These are phyloP conservation scores for Pseudevernia furfuracea DNA, from an alignment of 495 filamentous ascomycete genomes.

Conservation along the genomic window DNA sequence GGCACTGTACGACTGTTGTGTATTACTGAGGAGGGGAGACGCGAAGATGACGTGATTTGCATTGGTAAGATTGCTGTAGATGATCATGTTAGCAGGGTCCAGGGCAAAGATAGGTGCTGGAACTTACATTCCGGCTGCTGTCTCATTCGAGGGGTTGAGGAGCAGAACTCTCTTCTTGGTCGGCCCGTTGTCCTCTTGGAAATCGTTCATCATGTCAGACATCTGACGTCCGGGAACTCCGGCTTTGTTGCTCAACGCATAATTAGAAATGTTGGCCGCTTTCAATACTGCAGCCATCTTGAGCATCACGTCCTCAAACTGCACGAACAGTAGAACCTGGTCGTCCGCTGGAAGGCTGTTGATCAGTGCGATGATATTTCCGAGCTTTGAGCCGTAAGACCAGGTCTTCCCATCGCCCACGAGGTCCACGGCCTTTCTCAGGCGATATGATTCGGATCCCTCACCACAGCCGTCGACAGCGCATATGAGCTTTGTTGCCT, in stretches of 20 bases:
- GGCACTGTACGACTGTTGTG: conserved; percentile 51
- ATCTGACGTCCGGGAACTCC: conserved; percentile 24
- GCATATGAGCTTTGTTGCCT: not conserved
- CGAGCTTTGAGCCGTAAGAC: conserved; percentile 39
- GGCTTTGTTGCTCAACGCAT: conserved; percentile 28
- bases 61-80: conserved; percentile 57
- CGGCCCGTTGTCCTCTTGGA: conserved; percentile 33
- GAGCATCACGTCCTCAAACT: conserved; percentile 39
- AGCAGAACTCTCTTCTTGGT: conserved; percentile 47
- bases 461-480: not conserved
- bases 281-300: conserved; percentile 32
- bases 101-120: not conserved
- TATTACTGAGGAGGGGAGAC: conserved; percentile 48
- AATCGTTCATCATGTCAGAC: conserved; percentile 36
- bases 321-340: conserved; percentile 46
- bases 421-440: not conserved
- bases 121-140: conserved; percentile 62
- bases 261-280: conserved; percentile 31
- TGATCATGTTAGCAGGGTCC: not conserved
- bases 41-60: conserved; percentile 76
- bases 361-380: conserved; percentile 41
- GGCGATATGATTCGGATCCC: not conserved
- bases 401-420: not conserved
- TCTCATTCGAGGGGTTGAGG: conserved; percentile 55
- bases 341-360: conserved; percentile 37